Evolutionary conservation across 768 basidiomycete genomes (phyloP).

Genomic region (Boletales sp.): DNA sequence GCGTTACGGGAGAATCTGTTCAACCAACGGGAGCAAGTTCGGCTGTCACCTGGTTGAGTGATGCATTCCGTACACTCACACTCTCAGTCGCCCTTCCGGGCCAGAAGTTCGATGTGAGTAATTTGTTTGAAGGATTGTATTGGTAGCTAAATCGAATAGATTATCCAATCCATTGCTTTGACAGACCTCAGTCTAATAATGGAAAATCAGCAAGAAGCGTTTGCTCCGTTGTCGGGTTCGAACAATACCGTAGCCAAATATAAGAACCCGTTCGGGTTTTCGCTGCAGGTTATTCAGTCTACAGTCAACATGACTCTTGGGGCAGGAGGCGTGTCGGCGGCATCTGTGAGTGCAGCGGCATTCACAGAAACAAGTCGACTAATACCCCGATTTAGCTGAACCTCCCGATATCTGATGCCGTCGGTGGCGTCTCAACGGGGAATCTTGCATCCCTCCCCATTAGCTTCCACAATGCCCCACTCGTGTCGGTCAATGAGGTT

Average conservation of each 20-base stretch:
- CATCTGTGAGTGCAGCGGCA: constrained; percentile 39
- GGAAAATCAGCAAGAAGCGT: constrained; percentile 49
- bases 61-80: constrained; percentile 66
- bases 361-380: background rate
- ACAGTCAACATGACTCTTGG: constrained; percentile 53
- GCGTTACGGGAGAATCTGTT: constrained; percentile 56
- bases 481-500: constrained; percentile 50
- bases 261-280: constrained; percentile 76
- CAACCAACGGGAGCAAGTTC: constrained; percentile 50
- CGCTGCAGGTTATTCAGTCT: constrained; percentile 57
- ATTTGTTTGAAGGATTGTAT: background rate
- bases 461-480: constrained; percentile 51
- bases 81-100: constrained; percentile 62
- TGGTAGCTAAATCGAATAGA: constrained; percentile 27
- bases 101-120: constrained; percentile 46
- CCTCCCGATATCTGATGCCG: constrained; percentile 44
- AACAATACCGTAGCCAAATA: constrained; percentile 53
- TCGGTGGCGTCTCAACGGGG: constrained; percentile 67
- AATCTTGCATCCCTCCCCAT: constrained; percentile 59
- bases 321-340: constrained; percentile 46
- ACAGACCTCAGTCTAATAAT: constrained; percentile 55
- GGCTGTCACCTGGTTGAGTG: constrained; percentile 59
- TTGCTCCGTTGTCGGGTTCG: constrained; percentile 58
- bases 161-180: constrained; percentile 62
- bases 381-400: constrained; percentile 36